Evolutionary conservation across 495 filamentous ascomycete species (phyloP).

Genomic region (Podospora conica): DNA sequence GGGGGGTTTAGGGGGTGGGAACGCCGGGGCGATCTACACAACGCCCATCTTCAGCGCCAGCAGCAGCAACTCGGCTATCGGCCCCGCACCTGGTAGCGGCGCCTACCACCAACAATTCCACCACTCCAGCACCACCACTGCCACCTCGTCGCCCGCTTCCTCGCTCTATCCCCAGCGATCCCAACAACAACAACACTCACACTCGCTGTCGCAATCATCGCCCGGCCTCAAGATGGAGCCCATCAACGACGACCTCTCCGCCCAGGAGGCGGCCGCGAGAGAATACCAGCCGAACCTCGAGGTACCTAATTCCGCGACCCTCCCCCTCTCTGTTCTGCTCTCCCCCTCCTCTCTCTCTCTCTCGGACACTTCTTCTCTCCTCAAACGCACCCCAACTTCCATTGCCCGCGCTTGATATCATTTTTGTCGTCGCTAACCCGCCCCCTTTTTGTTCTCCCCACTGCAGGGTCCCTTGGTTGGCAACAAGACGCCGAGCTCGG

Average conservation of each 20-base stretch:
- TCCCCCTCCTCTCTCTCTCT: not conserved
- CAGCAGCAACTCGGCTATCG: slow-evolving; percentile 22
- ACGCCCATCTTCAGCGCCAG: slow-evolving; percentile 26
- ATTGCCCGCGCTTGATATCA: too few relatives aligned
- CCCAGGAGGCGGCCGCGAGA: slow-evolving; percentile 50
- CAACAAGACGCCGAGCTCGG: slow-evolving; percentile 65
- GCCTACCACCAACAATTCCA: slow-evolving; percentile 25
- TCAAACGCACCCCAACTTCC: not conserved
- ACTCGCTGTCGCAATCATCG: not conserved
- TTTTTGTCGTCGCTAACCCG: slow-evolving; percentile 11
- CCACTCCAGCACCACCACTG: slow-evolving; percentile 18
- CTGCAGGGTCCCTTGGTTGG: slow-evolving; percentile 77
- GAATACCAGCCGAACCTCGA: slow-evolving; percentile 61
- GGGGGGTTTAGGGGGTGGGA: too few relatives aligned
- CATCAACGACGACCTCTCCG: slow-evolving; percentile 37
- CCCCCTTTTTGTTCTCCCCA: not conserved
- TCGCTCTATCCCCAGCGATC: slow-evolving; percentile 12
- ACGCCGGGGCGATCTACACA: slow-evolving; percentile 24
- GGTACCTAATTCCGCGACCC: slow-evolving; percentile 39
- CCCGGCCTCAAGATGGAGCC: slow-evolving; percentile 36
- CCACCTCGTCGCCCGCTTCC: slow-evolving; percentile 21
- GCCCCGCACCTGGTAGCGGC: slow-evolving; percentile 29
- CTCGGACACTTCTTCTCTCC: not conserved
- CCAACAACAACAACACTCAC: slow-evolving; percentile 7
- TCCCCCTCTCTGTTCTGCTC: not conserved